Conservation (phyloP, 495 filamentous ascomycete species). For the Penicillium longicatenatum region DNA sequence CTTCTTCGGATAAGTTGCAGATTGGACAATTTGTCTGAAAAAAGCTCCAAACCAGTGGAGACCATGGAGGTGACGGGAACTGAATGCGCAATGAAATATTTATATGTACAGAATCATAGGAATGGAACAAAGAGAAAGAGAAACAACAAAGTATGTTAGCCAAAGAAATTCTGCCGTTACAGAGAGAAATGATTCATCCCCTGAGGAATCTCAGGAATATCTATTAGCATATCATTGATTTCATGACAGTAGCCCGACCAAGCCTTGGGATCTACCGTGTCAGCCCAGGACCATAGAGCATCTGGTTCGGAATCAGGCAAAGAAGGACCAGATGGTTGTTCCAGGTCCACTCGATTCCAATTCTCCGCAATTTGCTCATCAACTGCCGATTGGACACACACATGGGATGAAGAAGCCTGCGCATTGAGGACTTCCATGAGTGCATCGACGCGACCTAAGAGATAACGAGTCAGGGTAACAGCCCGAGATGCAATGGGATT, state of each 20-base stretch:
- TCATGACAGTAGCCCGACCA: conserved; percentile 1
- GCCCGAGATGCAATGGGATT: conserved; percentile 6
- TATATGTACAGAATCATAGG: background rate
- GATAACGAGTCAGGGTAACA: conserved; percentile 5
- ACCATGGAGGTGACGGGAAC: background rate
- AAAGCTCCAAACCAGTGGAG: no score
- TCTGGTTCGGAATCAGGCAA: background rate
- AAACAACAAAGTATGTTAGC: background rate
- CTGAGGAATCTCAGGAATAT: background rate
- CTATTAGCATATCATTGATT: background rate
- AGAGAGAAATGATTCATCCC: background rate
- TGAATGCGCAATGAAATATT: background rate
- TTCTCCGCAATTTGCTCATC: background rate
- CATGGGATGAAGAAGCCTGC: background rate
- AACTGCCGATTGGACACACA: background rate
- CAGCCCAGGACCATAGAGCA: background rate
- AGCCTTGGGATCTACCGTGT: conserved; percentile 1
- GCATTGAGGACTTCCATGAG: conserved; percentile 11
- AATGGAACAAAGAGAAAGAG: background rate
- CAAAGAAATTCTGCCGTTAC: background rate
- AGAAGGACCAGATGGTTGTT: background rate
- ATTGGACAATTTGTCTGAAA: conserved; percentile 1
- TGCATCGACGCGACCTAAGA: conserved; percentile 7
- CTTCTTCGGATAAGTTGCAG: conserved; percentile 1
- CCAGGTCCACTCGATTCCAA: background rate